phyloP scores from a whole-genome alignment of 1,284 basidiomycete species.

The Ustilago loliicola region DNA sequence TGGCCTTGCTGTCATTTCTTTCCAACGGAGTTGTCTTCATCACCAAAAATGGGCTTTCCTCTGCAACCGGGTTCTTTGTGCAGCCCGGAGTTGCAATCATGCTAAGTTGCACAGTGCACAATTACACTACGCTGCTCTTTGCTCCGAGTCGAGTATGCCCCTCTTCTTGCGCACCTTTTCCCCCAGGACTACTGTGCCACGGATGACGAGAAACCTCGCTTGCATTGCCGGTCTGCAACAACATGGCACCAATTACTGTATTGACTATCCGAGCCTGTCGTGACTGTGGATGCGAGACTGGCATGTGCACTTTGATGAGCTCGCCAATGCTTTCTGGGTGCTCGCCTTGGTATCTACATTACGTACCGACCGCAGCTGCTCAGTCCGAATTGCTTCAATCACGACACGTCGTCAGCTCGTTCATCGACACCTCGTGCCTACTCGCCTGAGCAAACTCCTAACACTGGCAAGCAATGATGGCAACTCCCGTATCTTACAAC shows the following conservation, averaged over 20 bases:
- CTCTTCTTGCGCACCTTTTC: no score
- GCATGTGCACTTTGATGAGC: neutral
- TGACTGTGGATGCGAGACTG: constrained; percentile 7
- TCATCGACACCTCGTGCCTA: neutral
- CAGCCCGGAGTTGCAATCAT: neutral
- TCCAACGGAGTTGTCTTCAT: constrained; percentile 10
- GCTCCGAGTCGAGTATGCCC: neutral
- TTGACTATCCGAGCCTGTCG: neutral
- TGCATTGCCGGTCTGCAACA: neutral
- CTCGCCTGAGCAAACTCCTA: no score
- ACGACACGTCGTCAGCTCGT: neutral
- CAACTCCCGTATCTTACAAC: no score
- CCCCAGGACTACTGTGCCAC: no score
- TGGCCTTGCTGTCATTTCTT: neutral
- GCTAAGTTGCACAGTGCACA: no score
- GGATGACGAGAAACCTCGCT: neutral
- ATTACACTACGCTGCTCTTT: neutral
- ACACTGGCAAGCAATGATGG: no score
- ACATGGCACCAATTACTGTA: neutral
- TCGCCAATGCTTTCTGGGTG: neutral
- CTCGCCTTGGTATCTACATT: neutral
- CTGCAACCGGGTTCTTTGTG: neutral
- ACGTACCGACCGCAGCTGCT: constrained; percentile 3
- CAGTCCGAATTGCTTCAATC: neutral
- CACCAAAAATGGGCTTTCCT: neutral